Percentiles rank a stretch among this genome's conserved stretches.
These are phyloP conservation scores for Murraya koenigii DNA, from an alignment of 345 rosid species.

Conservation along the genomic window DNA sequence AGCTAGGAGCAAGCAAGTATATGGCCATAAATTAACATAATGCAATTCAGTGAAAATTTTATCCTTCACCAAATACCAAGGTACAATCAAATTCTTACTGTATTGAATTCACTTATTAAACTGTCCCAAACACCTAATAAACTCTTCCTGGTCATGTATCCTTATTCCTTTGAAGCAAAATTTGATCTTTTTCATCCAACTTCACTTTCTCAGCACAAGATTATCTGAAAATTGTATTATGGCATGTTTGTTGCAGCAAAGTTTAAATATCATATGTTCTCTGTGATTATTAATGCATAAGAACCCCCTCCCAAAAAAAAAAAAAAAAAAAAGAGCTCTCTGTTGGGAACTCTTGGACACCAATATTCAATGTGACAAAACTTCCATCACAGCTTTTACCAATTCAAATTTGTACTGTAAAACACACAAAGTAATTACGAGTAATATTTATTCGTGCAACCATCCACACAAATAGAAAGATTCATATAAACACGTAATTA, in stretches of 20 bases:
- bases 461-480: background rate
- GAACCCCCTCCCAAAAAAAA: no score
- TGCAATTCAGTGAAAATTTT: background rate
- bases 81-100: background rate
- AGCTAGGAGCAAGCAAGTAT: background rate
- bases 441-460: background rate
- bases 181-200: background rate
- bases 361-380: background rate
- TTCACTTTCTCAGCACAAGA: background rate
- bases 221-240: background rate
- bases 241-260: background rate
- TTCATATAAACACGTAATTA: background rate
- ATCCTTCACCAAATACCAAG: constrained; percentile 1
- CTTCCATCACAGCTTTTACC: background rate
- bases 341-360: background rate
- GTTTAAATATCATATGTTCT: background rate
- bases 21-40: background rate
- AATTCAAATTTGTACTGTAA: background rate
- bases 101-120: background rate
- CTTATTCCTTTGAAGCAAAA: background rate
- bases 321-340: background rate
- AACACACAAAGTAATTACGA: background rate
- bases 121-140: background rate
- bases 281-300: background rate
- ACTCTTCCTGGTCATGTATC: background rate